Evolutionary conservation across 495 filamentous ascomycete species (phyloP).

Genomic region (Xylaria curta): DNA sequence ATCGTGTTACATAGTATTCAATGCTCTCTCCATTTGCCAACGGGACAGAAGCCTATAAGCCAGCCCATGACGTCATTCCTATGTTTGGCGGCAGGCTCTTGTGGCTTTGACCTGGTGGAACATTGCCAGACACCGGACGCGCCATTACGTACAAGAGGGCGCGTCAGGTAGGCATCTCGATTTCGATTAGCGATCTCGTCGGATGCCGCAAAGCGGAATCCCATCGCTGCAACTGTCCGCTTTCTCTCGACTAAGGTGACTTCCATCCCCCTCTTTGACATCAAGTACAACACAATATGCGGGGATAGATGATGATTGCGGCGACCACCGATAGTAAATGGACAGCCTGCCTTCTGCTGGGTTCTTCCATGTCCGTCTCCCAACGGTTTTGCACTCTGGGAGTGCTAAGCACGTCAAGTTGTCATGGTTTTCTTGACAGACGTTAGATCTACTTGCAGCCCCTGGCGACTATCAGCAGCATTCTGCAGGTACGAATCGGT

Average conservation of each 20-base stretch:
- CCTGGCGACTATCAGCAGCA: neutral
- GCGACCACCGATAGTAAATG: neutral
- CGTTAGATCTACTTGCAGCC: neutral
- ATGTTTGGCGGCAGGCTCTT: neutral
- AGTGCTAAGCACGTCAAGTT: neutral
- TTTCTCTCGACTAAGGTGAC: neutral
- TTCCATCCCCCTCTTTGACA: neutral
- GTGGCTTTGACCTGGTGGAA: neutral
- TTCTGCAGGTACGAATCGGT: neutral
- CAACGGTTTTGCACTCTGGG: neutral
- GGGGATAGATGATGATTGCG: slow-evolving; percentile 1
- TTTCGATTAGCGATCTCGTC: neutral
- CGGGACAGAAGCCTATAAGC: neutral
- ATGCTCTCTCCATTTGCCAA: neutral
- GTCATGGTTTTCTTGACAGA: neutral
- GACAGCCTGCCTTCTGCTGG: neutral
- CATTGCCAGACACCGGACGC: neutral
- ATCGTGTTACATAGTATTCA: neutral
- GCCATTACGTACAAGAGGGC: neutral
- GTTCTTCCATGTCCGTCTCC: neutral
- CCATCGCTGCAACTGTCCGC: neutral
- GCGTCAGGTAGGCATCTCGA: neutral
- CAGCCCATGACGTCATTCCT: neutral
- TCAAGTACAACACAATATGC: neutral
- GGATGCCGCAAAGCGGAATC: neutral